These are phyloP conservation scores for Talaromyces sp. DNA, from an alignment of 2,329 filamentous ascomycete species.

Conservation along the genomic window DNA sequence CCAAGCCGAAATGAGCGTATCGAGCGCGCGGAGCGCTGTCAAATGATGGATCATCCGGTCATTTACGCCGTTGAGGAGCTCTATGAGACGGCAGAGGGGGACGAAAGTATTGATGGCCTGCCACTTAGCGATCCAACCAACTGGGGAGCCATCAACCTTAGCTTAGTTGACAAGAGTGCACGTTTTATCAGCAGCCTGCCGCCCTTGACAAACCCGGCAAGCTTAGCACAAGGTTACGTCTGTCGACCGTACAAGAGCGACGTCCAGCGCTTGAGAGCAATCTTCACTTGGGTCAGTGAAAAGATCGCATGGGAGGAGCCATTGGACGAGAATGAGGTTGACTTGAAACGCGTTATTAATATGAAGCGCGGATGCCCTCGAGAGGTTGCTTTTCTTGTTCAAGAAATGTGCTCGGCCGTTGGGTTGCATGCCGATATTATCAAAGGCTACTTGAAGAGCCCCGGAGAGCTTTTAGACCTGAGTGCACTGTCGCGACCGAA, in stretches of 20 bases:
- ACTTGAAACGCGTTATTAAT: conserved; percentile 80
- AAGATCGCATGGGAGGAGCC: conserved; percentile 95
- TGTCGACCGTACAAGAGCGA: conserved; percentile 93
- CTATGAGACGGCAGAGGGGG: conserved; percentile 79
- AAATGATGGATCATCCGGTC: conserved; percentile 89
- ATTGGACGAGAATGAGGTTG: conserved; percentile 73
- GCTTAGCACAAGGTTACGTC: conserved; percentile 84
- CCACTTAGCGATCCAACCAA: conserved; percentile 80
- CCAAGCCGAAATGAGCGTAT: conserved; percentile 82
- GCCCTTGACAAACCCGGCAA: conserved; percentile 74
- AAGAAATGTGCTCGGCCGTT: conserved; percentile 90
- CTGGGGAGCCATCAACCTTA: conserved; percentile 75
- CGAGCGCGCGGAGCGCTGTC: conserved; percentile 83
- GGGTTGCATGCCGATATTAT: conserved; percentile 86
- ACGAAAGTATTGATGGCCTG: conserved; percentile 81
- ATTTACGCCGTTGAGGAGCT: conserved; percentile 88
- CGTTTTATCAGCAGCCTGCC: conserved; percentile 84
- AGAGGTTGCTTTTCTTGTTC: conserved; percentile 82
- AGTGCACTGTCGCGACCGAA: conserved; percentile 83
- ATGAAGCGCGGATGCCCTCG: conserved; percentile 80
- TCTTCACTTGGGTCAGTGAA: conserved; percentile 97
- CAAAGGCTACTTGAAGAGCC: conserved; percentile 84
- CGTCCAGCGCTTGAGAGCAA: conserved; percentile 85
- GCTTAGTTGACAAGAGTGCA: conserved; percentile 91
- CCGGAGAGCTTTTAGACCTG: conserved; percentile 78